Evolutionary conservation across 2,329 filamentous ascomycete genomes (phyloP), one percentile per base, ranked within the genome.

Genomic region (Arthrobotrys megalospora): DNA sequence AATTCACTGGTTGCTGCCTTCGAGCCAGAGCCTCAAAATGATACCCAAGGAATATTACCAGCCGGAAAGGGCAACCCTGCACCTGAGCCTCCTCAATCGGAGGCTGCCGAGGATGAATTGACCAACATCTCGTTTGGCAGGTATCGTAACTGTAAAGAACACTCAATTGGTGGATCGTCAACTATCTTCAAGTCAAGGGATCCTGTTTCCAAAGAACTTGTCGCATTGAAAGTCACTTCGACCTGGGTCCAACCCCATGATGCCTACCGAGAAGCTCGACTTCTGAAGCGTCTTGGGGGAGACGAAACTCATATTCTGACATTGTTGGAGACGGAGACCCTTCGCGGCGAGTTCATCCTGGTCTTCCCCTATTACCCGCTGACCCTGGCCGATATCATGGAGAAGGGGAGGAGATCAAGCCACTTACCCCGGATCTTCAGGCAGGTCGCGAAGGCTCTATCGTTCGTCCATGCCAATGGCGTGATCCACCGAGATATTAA

Each of bases 401-500:
- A 87, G 53, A 83, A 84, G 50, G 83, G 81, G 2, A 62, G 81
- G 2, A 62, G 28, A 52, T 58, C 70, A 52, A 60, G 32, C 10
- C 52, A 65, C 43, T 52, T 76, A 67, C 48, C 71, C 62, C 53
- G 34, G 60, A 81, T 81, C 60, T 69, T 81, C 55, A 66, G 63
- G 32, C 79, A 80, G 16, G 62, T 81, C 10, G 66, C 80, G 14
- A 48, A 53, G 16, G 81, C 80, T 3, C 87, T 99, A 1, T 85
- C 85, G 1, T 88, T 92, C 81, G 86, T 97, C 1, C 96, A 99
- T 83, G 81, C 84, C 6, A 85, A 89, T 24, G 91, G 90, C 6
- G 94, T 99, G 73, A 91, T 99, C 68, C 96, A 99, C 83, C 91
- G 96, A 71, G 96, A 99, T 83, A 86, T 99, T 83, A 99, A 99